A percentile compares a stretch with the other conserved stretches of the same genome.
phyloP scores from a whole-genome alignment of 2,329 filamentous ascomycete genomes.

The Orbilia brochopaga region DNA sequence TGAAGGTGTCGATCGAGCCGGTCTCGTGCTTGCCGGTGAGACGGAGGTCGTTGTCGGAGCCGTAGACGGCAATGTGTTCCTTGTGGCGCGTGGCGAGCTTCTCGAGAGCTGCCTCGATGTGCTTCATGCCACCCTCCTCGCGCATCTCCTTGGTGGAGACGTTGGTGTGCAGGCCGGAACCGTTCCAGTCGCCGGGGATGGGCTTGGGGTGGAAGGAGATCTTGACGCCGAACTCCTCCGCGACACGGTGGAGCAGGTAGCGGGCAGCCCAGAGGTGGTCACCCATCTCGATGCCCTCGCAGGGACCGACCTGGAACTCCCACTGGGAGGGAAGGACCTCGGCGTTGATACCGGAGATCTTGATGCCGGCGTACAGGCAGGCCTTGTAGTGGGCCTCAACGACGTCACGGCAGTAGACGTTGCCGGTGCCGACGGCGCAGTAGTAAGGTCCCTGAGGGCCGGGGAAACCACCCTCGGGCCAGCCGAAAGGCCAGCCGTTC shows the following conservation, averaged over 20 bases:
- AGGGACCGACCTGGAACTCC: slow-evolving; percentile 97
- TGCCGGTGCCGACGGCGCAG: slow-evolving; percentile 96
- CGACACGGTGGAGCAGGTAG: slow-evolving; percentile 86
- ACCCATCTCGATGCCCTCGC: slow-evolving; percentile 85
- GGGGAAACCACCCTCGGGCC: slow-evolving; percentile 85
- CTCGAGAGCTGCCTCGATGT: slow-evolving; percentile 78
- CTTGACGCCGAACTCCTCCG: slow-evolving; percentile 95
- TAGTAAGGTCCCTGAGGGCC: slow-evolving; percentile 94
- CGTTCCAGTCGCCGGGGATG: slow-evolving; percentile 95
- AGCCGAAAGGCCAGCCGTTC: slow-evolving; percentile 88
- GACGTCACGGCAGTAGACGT: slow-evolving; percentile 97
- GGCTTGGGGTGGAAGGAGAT: slow-evolving; percentile 96
- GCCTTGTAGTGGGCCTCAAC: slow-evolving; percentile 94
- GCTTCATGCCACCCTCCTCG: slow-evolving; percentile 89
- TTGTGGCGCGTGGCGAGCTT: slow-evolving; percentile 61
- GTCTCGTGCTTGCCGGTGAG: slow-evolving; percentile 96
- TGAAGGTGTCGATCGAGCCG: slow-evolving; percentile 89
- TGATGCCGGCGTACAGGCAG: slow-evolving; percentile 84
- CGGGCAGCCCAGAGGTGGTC: slow-evolving; percentile 95
- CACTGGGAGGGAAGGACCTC: slow-evolving; percentile 98
- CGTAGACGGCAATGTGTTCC: slow-evolving; percentile 81
- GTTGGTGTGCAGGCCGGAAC: slow-evolving; percentile 90
- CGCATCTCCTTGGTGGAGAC: slow-evolving; percentile 91
- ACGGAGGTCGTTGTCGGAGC: slow-evolving; percentile 92
- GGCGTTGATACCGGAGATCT: slow-evolving; percentile 97